A percentile compares a stretch with the other conserved stretches of the same genome.
Evolutionary conservation across 225 moss, liverwort and hornwort genomes (phyloP).

Genomic region (Pseudoscleropodium purum): DNA sequence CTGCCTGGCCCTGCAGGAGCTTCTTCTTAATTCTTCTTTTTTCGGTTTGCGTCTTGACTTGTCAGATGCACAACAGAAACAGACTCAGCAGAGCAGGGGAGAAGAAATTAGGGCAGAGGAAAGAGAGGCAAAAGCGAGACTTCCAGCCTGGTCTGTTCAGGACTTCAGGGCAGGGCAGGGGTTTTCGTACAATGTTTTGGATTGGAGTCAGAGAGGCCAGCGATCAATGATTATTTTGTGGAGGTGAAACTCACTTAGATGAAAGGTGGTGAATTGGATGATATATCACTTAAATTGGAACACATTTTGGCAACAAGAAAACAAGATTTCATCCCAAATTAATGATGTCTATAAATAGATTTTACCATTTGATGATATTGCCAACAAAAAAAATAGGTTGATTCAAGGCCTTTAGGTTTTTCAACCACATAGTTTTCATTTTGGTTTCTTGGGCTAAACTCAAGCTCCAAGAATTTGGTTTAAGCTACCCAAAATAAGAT

Average conservation of each 20-base stretch:
- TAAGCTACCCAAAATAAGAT: not conserved
- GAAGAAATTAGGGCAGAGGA: not conserved
- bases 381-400: not conserved
- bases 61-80: not conserved
- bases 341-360: no score
- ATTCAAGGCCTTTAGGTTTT: not conserved
- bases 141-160: not conserved
- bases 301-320: not conserved
- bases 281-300: not conserved
- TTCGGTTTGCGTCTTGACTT: not conserved
- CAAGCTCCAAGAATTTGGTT: not conserved
- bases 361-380: not conserved
- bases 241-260: not conserved
- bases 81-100: not conserved
- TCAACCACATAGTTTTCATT: not conserved
- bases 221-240: not conserved
- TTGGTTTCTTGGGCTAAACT: fast-evolving
- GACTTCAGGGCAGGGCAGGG: not conserved
- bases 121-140: not conserved
- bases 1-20: not conserved
- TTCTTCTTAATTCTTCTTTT: not conserved
- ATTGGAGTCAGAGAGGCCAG: not conserved
- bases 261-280: not conserved
- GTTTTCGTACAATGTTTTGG: not conserved
- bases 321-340: not conserved